Base-by-base conservation (phyloP, 371 early-diverging fungal genomes). In the Thermomucor indicae-seudaticae region DNA sequence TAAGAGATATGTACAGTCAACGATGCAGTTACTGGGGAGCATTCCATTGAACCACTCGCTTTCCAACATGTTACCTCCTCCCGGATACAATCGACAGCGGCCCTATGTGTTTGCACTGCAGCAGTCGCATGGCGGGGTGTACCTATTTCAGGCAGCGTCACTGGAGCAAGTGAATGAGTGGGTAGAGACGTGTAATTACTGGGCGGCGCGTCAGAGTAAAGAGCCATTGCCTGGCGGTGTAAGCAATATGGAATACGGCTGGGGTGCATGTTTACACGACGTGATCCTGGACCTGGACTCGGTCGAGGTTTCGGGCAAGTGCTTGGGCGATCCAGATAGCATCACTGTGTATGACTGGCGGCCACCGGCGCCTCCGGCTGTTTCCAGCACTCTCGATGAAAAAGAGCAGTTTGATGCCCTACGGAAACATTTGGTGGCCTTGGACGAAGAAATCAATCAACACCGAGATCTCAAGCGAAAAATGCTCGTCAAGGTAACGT, bases 171-270 rank as follows among this genome's bases (percentile, higher is more conserved):
- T 88, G 14, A 75, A 75, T 29, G 86, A 82, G 47, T 96, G 97
- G 97, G 89, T 90, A 0, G 63, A 79, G 0, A 83, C 85, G 10
- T 88, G 95, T 53, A 95, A 95, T 67, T 91, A 86, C 55, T 95
- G 95, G 95, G 92, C 95, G 4, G 93, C 95, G 24, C 68, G 92
- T 34, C 84, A 84, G 48, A 88, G 87, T 52, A 91, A 88, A 58
- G 92, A 88, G 47, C 96, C 96, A 4, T 61, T 95, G 55, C 62
- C 80, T 10, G 93, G 93, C 28, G 90, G 89, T 25, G 84, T 91
- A 4, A 81, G 87, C 51, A 93, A 88, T 49, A 81, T 88, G 71
- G 94, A 95, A 62, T 94, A 91, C 55, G 96, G 96, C 2, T 96
- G 96, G 96, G 83, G 85, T 28, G 70, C 72, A 30, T 78, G 84